These are phyloP conservation scores for Alternaria brassicae DNA, from an alignment of 2,329 filamentous ascomycete genomes.

Conservation along the genomic window DNA sequence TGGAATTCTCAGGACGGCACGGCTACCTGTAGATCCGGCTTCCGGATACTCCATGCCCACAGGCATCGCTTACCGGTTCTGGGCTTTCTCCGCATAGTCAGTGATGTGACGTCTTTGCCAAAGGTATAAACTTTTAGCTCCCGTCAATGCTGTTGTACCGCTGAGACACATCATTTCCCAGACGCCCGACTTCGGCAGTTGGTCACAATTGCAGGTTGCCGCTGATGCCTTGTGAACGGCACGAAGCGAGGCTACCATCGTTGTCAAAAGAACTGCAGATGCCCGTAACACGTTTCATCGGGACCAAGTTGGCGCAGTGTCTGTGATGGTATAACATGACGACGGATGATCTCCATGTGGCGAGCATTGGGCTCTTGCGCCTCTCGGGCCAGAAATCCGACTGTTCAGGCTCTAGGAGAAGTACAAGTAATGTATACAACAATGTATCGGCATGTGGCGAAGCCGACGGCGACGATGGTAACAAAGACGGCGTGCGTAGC, in stretches of 20 bases:
- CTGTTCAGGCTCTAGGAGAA: neutral
- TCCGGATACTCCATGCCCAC: too few species aligned
- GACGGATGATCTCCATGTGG: neutral
- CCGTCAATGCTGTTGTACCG: neutral
- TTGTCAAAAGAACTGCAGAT: neutral
- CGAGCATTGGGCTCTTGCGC: neutral
- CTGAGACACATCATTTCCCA: conserved; percentile 1
- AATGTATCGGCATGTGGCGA: neutral
- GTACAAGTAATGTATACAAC: neutral
- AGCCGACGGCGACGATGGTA: neutral
- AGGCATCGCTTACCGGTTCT: neutral
- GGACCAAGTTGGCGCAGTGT: neutral
- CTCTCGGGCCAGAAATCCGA: neutral
- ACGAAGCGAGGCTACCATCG: neutral
- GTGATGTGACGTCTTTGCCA: neutral
- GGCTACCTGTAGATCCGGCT: neutral
- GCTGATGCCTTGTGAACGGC: conserved; percentile 3
- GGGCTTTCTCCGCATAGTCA: neutral
- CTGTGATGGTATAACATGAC: neutral
- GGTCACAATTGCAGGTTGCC: conserved; percentile 10
- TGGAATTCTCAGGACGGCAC: neutral
- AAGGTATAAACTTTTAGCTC: conserved; percentile 1
- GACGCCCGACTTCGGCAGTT: neutral
- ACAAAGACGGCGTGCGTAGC: neutral
- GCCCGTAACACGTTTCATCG: conserved; percentile 11